A percentile compares a stretch with the other conserved stretches of the same genome.
phyloP scores from a whole-genome alignment of 192 early-diverging fungal genomes.

The Dissophora globulifera region DNA sequence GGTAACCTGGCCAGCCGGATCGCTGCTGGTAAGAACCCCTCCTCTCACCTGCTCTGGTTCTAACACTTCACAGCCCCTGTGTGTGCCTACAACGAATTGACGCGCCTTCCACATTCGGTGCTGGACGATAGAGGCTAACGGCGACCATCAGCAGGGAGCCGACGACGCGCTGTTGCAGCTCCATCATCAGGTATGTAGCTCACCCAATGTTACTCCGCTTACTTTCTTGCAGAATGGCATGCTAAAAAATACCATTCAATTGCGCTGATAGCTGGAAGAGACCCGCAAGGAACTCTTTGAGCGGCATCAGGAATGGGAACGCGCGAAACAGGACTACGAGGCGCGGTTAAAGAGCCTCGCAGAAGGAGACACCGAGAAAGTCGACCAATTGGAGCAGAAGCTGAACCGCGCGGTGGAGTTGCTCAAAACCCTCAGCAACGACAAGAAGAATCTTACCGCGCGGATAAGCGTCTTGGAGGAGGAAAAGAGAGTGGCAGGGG shows the following conservation, averaged over 20 bases:
- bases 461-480: constrained; percentile 12
- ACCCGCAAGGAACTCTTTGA: constrained; percentile 23
- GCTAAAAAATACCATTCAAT: too few species aligned
- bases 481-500: constrained; percentile 4
- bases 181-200: constrained; percentile 24
- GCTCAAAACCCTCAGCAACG: constrained; percentile 23
- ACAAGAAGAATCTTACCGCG: constrained; percentile 26
- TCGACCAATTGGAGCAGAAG: constrained; percentile 35
- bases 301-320: constrained; percentile 45
- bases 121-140: constrained; percentile 25
- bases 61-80: too few species aligned
- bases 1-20: constrained; percentile 51
- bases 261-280: constrained; percentile 15
- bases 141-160: constrained; percentile 28
- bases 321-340: constrained; percentile 38
- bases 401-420: constrained; percentile 26
- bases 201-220: too few species aligned
- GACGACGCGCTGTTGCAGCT: constrained; percentile 28
- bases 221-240: too few species aligned
- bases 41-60: too few species aligned
- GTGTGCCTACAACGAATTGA: neutral
- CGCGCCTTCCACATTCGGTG: neutral
- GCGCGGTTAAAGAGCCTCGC: constrained; percentile 30
- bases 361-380: constrained; percentile 34
- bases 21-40: constrained; percentile 47